Evolutionary conservation across 768 basidiomycete genomes (phyloP).

Genomic region (Hygrophorus russula): DNA sequence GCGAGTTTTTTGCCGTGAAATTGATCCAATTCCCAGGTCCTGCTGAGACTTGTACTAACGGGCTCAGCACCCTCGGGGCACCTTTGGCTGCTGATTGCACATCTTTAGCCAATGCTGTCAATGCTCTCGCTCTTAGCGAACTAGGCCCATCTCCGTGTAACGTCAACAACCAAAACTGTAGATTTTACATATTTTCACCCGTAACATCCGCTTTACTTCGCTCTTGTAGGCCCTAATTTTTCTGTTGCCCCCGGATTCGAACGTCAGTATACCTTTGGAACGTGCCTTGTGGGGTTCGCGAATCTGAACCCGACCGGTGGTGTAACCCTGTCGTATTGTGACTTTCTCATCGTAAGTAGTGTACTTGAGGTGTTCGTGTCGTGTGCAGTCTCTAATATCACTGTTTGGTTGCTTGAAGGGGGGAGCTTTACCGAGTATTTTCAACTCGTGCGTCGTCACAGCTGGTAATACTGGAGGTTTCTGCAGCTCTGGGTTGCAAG

Average conservation of each 20-base stretch:
- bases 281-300: conserved; percentile 3
- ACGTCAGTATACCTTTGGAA: conserved; percentile 4
- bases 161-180: conserved; percentile 4
- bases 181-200: not conserved
- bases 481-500: not conserved
- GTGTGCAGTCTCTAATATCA: not conserved
- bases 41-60: conserved; percentile 4
- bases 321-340: conserved; percentile 1
- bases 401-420: not conserved
- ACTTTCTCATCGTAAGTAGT: conserved; percentile 6
- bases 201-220: not conserved
- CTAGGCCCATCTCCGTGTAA: conserved; percentile 4
- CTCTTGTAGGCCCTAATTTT: conserved; percentile 6
- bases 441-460: not conserved
- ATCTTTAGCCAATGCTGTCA: conserved; percentile 2
- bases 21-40: not conserved
- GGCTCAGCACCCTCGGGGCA: conserved; percentile 2
- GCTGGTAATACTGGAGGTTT: not conserved
- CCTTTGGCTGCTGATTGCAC: conserved; percentile 5
- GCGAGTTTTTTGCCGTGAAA: not conserved
- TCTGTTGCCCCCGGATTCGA: conserved; percentile 5
- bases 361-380: not conserved
- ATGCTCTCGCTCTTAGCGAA: conserved; percentile 7
- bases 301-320: conserved; percentile 5
- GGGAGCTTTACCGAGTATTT: not conserved